Evolutionary conservation across 2,329 filamentous ascomycete species (phyloP).

Genomic region (Colletotrichum sp.): DNA sequence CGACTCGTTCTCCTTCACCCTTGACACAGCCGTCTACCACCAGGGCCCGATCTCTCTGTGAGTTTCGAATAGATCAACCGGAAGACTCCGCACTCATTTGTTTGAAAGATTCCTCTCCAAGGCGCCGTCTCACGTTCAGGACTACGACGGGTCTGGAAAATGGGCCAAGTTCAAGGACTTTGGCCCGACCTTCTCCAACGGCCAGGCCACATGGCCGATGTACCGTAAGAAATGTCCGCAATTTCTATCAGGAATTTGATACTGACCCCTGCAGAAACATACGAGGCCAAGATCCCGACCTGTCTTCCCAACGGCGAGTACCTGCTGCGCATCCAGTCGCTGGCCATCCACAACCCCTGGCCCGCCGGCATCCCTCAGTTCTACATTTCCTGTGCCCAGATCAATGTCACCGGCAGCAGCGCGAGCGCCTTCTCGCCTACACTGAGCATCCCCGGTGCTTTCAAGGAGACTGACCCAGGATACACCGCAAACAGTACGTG

Average conservation of each 20-base stretch:
- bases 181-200: constrained; percentile 37
- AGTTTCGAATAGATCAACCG: constrained; percentile 14
- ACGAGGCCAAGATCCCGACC: constrained; percentile 49
- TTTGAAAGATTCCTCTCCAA: constrained; percentile 40
- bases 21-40: constrained; percentile 44
- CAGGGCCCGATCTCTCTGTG: constrained; percentile 42
- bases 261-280: constrained; percentile 26
- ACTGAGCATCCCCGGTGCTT: constrained; percentile 44
- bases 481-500: constrained; percentile 48
- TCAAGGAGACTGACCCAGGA: constrained; percentile 47
- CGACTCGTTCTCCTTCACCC: constrained; percentile 38
- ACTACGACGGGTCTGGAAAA: constrained; percentile 40
- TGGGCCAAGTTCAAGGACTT: constrained; percentile 47
- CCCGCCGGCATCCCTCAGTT: constrained; percentile 51
- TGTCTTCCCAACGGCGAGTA: constrained; percentile 62
- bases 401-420: constrained; percentile 48
- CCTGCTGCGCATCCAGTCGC: constrained; percentile 61
- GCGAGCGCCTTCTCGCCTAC: constrained; percentile 33
- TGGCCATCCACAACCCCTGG: constrained; percentile 64
- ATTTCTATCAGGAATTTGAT: neutral
- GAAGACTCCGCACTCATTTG: neutral
- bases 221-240: constrained; percentile 25
- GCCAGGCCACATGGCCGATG: constrained; percentile 34
- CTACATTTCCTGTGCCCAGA: constrained; percentile 52
- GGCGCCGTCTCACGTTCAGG: constrained; percentile 35